Conservation (phyloP, 1,139 yeast genomes). For the Candida sp. region DNA sequence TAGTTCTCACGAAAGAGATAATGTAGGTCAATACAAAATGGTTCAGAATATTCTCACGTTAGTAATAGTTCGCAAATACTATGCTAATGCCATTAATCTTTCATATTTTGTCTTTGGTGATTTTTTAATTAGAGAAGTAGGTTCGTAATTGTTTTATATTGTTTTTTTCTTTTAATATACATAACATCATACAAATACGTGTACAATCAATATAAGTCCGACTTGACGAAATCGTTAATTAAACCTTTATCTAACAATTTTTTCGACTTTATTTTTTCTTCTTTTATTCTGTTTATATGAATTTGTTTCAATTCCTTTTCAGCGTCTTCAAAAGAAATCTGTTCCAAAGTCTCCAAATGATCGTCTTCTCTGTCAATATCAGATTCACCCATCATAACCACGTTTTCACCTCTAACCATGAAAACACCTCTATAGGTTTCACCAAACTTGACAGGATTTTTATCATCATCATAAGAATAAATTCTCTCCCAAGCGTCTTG, state of each 20-base stretch:
- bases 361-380: slow-evolving; percentile 86
- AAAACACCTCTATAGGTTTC: slow-evolving; percentile 78
- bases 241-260: slow-evolving; percentile 50
- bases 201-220: slow-evolving; percentile 44
- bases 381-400: slow-evolving; percentile 92
- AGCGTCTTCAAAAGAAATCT: slow-evolving; percentile 63
- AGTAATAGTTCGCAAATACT: no score
- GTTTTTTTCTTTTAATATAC: not conserved
- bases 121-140: no score
- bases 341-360: slow-evolving; percentile 54
- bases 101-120: no score
- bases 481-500: slow-evolving; percentile 91
- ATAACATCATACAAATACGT: slow-evolving; percentile 2
- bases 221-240: slow-evolving; percentile 52
- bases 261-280: slow-evolving; percentile 48
- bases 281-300: slow-evolving; percentile 36
- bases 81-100: no score
- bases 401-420: slow-evolving; percentile 95
- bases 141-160: not conserved
- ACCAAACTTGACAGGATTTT: slow-evolving; percentile 53
- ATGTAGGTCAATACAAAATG: no score
- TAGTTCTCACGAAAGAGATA: no score
- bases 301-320: slow-evolving; percentile 37
- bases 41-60: no score
- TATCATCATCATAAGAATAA: slow-evolving; percentile 42